Conservation (phyloP, 306 rosid genomes). For the Cicer cuneatum region DNA sequence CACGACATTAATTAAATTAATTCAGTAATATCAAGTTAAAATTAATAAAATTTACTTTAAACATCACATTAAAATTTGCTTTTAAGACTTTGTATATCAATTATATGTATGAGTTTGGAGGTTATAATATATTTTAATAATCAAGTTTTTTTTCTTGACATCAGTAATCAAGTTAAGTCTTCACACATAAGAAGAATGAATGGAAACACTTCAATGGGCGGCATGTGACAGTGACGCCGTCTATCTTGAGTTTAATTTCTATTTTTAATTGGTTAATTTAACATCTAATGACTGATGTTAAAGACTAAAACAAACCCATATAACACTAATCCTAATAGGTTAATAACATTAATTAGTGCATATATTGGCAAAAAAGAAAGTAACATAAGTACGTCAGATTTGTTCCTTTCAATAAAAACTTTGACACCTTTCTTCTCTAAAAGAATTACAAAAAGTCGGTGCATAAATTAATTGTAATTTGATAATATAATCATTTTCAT, state of each 20-base stretch:
- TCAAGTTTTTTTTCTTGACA: too few relatives aligned
- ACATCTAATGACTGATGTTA: conserved; percentile 32
- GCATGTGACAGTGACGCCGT: conserved; percentile 6
- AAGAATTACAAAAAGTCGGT: neutral
- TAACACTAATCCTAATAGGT: neutral
- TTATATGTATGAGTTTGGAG: too few relatives aligned
- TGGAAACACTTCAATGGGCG: conserved; percentile 41
- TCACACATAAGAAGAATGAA: neutral
- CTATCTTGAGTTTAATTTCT: conserved; percentile 17
- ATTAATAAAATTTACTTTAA: too few relatives aligned
- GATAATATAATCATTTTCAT: neutral
- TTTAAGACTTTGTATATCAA: too few relatives aligned
- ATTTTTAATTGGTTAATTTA: conserved; percentile 2
- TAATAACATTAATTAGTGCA: neutral
- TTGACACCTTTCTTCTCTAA: neutral
- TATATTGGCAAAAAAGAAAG: neutral
- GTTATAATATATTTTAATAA: too few relatives aligned
- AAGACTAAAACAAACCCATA: neutral
- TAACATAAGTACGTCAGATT: conserved; percentile 30
- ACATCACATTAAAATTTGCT: too few relatives aligned
- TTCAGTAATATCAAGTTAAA: too few relatives aligned
- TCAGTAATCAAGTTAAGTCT: neutral
- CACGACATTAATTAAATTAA: too few relatives aligned
- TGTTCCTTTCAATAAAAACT: conserved; percentile 23
- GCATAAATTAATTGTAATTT: neutral